These are phyloP conservation scores for Rhizophagus prolifer DNA, from an alignment of 192 early-diverging fungal genomes.

Conservation along the genomic window DNA sequence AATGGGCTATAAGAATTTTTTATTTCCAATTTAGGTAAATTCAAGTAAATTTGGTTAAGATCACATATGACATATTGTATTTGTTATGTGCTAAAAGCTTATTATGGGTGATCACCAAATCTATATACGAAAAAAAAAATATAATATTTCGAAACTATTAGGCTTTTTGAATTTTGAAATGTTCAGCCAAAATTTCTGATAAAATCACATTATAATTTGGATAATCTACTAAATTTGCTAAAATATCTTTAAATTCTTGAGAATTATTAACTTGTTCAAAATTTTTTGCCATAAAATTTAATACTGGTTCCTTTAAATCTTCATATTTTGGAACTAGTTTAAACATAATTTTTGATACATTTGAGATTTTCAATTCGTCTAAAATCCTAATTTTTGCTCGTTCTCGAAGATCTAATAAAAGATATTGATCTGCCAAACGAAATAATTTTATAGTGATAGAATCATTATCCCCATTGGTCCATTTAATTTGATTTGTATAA, in stretches of 20 bases:
- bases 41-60: too few species aligned
- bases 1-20: too few species aligned
- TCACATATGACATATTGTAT: too few species aligned
- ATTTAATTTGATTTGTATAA: background rate
- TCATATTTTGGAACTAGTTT: background rate
- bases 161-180: too few species aligned
- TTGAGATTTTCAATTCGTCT: background rate
- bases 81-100: too few species aligned
- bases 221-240: background rate
- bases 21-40: too few species aligned
- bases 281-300: slow-evolving; percentile 18
- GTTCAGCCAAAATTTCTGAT: too few species aligned
- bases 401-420: slow-evolving; percentile 9
- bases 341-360: slow-evolving; percentile 4
- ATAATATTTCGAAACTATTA: too few species aligned
- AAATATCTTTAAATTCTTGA: slow-evolving; percentile 8
- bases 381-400: slow-evolving; percentile 15
- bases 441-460: background rate
- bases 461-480: background rate
- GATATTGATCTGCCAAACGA: slow-evolving; percentile 17
- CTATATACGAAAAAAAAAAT: too few species aligned
- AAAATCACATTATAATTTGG: too few species aligned
- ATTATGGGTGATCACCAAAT: too few species aligned
- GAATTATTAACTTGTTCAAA: background rate
- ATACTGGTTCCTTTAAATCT: slow-evolving; percentile 9